Evolutionary conservation across 2,329 filamentous ascomycete species (phyloP), one percentile per base, ranked within the genome.

Genomic region (Coniochaeta ligniaria): DNA sequence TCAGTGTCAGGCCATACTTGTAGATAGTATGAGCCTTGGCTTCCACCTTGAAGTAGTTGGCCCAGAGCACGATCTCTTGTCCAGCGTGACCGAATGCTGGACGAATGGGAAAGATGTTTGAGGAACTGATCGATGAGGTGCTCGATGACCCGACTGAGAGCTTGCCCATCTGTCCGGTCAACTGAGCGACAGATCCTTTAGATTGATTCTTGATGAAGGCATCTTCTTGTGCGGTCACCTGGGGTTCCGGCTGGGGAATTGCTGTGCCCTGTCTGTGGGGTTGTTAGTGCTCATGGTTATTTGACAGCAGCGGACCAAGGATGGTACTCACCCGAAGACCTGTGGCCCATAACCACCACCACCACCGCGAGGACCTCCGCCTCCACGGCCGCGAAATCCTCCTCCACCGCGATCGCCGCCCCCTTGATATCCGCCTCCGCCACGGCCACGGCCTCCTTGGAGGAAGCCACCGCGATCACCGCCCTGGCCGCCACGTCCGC

Each of bases 41-140:
- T 7, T 73, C 66, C 56, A 85, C 61, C 1, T 71, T 71, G 65
- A 83, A 84, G 64, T 81, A 85, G 67, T 86, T 85, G 5, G 81
- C 73, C 80, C 81, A 84, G 0, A 85, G 71, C 1, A 72, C 65
- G 2, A 82, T 76, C 0, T 68, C 52, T 1, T 55, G 69, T 4
- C 83, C 83, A 6, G 64, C 65, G 3, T 68, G 74, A 22, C 82
- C 81, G 63, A 78, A 85, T 1, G 75, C 76, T 22, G 83, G 83
- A 2, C 83, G 76, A 8, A 67, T 60, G 2, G 82, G 80, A 55
- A 84, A 74, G 20, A 75, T 61, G 22, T 64, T 65, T 11, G 33
- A 24, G 2, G 58, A 43, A 1, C 36, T 57, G 20, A n/a, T n/a
- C n/a, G n/a, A 17, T 38, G 38, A 74, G 20, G 74, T 61, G 22